Base-by-base conservation (phyloP, 352 stramenopile genomes). In the Phytophthora palmivora region DNA sequence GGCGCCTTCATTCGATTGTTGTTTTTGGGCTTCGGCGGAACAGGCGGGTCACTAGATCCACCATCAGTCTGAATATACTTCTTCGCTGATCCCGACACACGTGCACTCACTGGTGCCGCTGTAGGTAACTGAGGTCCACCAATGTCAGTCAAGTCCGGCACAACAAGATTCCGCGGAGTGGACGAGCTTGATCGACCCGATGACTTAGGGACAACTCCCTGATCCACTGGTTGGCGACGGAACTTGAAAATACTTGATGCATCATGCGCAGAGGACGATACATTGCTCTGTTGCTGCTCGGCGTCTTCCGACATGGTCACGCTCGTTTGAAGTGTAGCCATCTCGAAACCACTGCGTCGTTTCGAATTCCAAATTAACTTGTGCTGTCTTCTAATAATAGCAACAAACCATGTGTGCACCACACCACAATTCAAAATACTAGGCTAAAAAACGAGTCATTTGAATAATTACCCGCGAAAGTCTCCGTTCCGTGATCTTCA, bases 161-260 rank as follows among this genome's bases (percentile, higher is more conserved):
- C 62, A 33, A 83, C 47, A 5, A 82, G 28, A 15, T 81, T 82
- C 10, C 72, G 53, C 15, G 75, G 76, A 11, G 58, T 73, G 8
- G 60, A 55, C 12, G 53, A 67, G 34, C 53, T 70, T 5, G 46
- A 14, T 49, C 33, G 33, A 11, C 65, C 65, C 15, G 58, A 70
- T 11, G 65, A 70, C 42, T 67, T 73, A 15, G 47, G 32, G 1
- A 63, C 55, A 19, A 62, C 45, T 14, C 28, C 50, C 7, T 7
- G 59, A 32, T 41, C 46, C 42, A 62, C 47, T 41, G 39, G 30
- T 24, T 61, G 42, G 1, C 73, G 56, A 12, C 73, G 65, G 36
- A 87, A 82, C 68, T 73, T 60, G 58, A 77, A 84, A 19, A 82
- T 77, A 41, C 50, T 55, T 18, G 46, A 39, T 7, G 44, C 24